Conservation (phyloP, 768 basidiomycete species). For the Favolaschia claudopus region DNA sequence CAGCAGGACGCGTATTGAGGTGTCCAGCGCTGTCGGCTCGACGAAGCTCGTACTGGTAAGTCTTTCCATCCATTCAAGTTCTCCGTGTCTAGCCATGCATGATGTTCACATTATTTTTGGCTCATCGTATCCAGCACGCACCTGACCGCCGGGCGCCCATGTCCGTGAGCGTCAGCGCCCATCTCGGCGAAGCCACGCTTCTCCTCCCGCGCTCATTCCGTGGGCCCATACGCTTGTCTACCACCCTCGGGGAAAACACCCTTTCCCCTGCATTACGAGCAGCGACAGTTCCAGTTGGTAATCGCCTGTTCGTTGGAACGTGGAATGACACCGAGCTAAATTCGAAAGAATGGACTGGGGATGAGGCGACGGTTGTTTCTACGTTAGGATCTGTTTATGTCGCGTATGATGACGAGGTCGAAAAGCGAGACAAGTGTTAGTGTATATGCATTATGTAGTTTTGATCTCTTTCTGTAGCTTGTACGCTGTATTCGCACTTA, state of each 20-base stretch:
- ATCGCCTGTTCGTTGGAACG: slow-evolving; percentile 12
- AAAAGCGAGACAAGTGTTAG: background rate
- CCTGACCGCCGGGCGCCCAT: slow-evolving; percentile 14
- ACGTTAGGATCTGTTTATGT: slow-evolving; percentile 4
- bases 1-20: slow-evolving; percentile 17
- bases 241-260: slow-evolving; percentile 9
- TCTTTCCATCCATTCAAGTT: background rate
- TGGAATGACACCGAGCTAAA: slow-evolving; percentile 15
- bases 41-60: slow-evolving; percentile 4
- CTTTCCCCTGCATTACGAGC: slow-evolving; percentile 10
- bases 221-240: slow-evolving; percentile 11
- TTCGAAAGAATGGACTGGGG: background rate
- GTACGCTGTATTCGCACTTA: too few relatives aligned
- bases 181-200: slow-evolving; percentile 15
- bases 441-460: background rate
- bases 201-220: slow-evolving; percentile 25
- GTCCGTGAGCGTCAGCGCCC: background rate
- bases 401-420: slow-evolving; percentile 2
- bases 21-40: slow-evolving; percentile 4
- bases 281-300: background rate
- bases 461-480: too few relatives aligned
- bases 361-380: slow-evolving; percentile 10
- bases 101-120: background rate
- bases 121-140: slow-evolving; percentile 18
- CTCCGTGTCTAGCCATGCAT: background rate